These are phyloP conservation scores for Physcomitrium patens DNA, from an alignment of 225 moss, liverwort and hornwort genomes.

Conservation along the genomic window DNA sequence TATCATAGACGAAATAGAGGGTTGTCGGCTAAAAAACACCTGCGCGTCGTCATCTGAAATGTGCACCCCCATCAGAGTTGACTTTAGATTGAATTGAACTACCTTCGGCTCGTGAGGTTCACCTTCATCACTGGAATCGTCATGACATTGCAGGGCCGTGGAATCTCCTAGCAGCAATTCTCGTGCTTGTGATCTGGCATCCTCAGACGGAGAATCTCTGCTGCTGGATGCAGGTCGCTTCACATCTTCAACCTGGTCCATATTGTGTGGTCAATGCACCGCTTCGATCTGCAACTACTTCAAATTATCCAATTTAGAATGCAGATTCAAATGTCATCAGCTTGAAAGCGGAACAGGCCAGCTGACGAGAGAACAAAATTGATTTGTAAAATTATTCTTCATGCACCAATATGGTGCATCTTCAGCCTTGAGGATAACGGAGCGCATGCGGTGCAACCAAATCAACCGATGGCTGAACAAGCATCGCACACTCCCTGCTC, in stretches of 20 bases:
- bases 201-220: not conserved
- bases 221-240: not conserved
- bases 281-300: not conserved
- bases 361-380: not conserved
- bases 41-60: conserved; percentile 45
- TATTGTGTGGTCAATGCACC: not conserved
- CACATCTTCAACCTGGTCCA: conserved; percentile 36
- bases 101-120: conserved; percentile 28
- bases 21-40: conserved; percentile 42
- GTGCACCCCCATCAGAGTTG: conserved; percentile 40
- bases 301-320: not conserved
- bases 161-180: conserved; percentile 24
- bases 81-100: conserved; percentile 30
- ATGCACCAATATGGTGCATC: not conserved
- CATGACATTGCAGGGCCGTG: conserved; percentile 14
- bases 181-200: conserved; percentile 22
- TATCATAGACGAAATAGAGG: conserved; percentile 46
- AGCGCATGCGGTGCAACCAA: not conserved
- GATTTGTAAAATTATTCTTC: not conserved
- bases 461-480: not conserved
- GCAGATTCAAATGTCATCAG: not conserved
- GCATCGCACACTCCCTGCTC: no score
- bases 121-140: conserved; percentile 32
- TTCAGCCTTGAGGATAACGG: not conserved
- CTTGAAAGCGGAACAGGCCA: not conserved